A percentile compares a stretch with the other conserved stretches of the same genome.
Conservation (phyloP, 1,139 yeast genomes). For the Barnettozyma hawaiiensis region DNA sequence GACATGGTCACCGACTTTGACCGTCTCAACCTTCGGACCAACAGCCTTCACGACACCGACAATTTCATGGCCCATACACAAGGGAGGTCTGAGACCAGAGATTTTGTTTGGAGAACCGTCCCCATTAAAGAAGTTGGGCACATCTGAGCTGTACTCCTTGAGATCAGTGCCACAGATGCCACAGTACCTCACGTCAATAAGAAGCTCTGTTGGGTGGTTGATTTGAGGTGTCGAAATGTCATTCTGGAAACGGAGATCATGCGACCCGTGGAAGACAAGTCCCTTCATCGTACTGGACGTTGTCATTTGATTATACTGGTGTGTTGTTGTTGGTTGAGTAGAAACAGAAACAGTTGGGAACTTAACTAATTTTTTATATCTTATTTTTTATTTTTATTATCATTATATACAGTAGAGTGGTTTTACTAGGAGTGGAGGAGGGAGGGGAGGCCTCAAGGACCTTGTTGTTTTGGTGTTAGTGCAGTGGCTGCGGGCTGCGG, state of each 20-base stretch:
- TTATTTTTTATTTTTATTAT: too few species aligned
- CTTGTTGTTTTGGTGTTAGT: too few species aligned
- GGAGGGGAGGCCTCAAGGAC: too few species aligned
- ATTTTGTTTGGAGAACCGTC: slow-evolving; percentile 30
- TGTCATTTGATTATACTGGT: background rate
- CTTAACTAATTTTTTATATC: too few species aligned
- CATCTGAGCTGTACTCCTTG: slow-evolving; percentile 40
- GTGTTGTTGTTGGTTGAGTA: background rate
- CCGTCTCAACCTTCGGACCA: slow-evolving; percentile 32
- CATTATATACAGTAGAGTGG: too few species aligned
- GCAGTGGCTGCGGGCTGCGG: too few species aligned
- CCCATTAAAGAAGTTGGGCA: slow-evolving; percentile 41
- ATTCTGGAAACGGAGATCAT: slow-evolving; percentile 34
- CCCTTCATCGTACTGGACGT: slow-evolving; percentile 35
- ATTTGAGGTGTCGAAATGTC: slow-evolving; percentile 35
- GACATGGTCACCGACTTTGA: slow-evolving; percentile 37
- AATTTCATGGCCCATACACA: slow-evolving; percentile 55
- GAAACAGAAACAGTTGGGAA: background rate
- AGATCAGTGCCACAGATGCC: slow-evolving; percentile 52
- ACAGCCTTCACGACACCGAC: slow-evolving; percentile 35
- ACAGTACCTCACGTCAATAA: slow-evolving; percentile 41
- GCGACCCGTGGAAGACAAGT: slow-evolving; percentile 38
- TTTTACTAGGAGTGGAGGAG: too few species aligned
- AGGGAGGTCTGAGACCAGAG: slow-evolving; percentile 32
- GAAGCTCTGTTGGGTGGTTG: slow-evolving; percentile 34